Evolutionary conservation across 2,329 filamentous ascomycete genomes (phyloP), one percentile per base, ranked within the genome.

Genomic region (Ceratocystis destructans): DNA sequence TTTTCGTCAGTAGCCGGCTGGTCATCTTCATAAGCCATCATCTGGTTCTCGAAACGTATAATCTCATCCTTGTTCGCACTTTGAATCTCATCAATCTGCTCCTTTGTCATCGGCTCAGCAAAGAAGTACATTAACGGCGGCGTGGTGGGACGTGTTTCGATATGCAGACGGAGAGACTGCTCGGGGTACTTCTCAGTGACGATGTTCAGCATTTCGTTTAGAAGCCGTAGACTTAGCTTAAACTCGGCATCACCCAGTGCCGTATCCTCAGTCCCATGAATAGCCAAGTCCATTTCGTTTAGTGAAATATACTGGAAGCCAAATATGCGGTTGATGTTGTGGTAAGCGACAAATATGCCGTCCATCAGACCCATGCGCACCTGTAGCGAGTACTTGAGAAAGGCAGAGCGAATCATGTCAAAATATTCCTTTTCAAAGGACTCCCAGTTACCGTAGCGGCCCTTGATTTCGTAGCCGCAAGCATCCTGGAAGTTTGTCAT

Each of bases 281-380:
- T 76, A 0, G 90, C 83, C n/a, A 80, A 73, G 73, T 99, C 94
- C 87, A 99, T 91, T 73, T 99, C 94, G 3, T 83, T 74, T 15
- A 97, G 77, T 68, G 86, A 86, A 68, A 99, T 82, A 73, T 99
- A 99, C 75, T 99, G 94, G 75, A 99, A 99, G 5, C 94, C 94
- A 73, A 99, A 99, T 62, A 99, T 96, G 66, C 92, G 88, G 75
- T 92, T 82, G 1, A 91, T 89, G 74, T 99, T 99, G 78, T 99
- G 94, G 74, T 86, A 99, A 1, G 94, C 94, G 25, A 97, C 89
- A 73, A 97, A 99, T 62, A 97, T 96, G 65, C 94, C 94, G 73
- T 99, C 93, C 95, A 99, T 99, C 62, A 92, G 86, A 20, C 95
- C 94, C 84, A 99, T 95, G 57, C 94, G 89, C 33, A 93, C 95